Conservation (phyloP, 208 protist species). For the Leishmania gerbilli region DNA sequence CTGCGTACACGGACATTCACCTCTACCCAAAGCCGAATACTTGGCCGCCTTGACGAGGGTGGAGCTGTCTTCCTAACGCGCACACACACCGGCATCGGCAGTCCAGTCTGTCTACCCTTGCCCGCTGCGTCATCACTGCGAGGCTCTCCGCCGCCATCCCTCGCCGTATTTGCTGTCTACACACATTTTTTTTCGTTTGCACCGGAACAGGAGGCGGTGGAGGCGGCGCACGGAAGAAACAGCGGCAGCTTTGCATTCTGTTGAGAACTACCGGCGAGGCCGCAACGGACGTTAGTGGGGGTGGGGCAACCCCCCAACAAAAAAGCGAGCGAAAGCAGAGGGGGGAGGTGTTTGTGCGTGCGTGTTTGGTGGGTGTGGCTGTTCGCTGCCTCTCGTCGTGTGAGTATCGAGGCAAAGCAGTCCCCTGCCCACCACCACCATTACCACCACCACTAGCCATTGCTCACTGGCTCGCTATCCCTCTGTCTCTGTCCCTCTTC, state of each 20-base stretch:
- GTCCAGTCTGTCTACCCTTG: neutral
- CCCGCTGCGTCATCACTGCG: neutral
- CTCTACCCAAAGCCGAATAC: neutral
- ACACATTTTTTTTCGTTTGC: neutral
- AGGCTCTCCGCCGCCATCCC: neutral
- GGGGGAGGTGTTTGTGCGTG: neutral
- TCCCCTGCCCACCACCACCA: neutral
- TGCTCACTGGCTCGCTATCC: neutral
- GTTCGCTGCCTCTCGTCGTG: neutral
- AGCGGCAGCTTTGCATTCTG: neutral
- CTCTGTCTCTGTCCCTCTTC: neutral
- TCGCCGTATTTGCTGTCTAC: neutral
- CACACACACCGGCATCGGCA: neutral
- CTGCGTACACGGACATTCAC: neutral
- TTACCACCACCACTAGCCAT: neutral
- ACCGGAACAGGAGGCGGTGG: neutral
- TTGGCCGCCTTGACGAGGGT: neutral
- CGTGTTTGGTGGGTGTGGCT: neutral
- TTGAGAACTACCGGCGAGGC: neutral
- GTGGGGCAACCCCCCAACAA: neutral
- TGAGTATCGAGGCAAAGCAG: neutral
- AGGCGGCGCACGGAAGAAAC: neutral
- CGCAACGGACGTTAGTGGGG: neutral
- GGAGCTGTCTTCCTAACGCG: neutral
- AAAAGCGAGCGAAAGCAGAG: too few relatives aligned